Percentiles rank a stretch among this genome's conserved stretches.
These are phyloP conservation scores for Neurospora sp. DNA, from an alignment of 495 filamentous ascomycete genomes.

Conservation along the genomic window DNA sequence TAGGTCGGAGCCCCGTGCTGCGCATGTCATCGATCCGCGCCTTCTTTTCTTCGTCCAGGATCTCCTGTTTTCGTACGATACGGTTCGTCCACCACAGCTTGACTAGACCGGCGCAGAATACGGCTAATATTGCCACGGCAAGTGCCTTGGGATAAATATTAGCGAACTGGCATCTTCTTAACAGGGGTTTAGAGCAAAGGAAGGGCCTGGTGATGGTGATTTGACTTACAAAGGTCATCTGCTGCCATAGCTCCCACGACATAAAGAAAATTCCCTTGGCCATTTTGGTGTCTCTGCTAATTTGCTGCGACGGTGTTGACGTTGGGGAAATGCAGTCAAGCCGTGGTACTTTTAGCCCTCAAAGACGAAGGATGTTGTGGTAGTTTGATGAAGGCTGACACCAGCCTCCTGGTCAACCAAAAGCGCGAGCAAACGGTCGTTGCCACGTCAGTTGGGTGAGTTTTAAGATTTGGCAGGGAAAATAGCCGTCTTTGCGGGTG, in stretches of 20 bases:
- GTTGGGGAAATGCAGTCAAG: not conserved
- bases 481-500: not conserved
- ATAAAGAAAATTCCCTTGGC: slow-evolving; percentile 51
- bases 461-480: not conserved
- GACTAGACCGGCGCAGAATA: slow-evolving; percentile 40
- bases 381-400: not conserved
- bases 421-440: not conserved
- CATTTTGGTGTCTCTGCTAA: slow-evolving; percentile 8
- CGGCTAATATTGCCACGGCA: slow-evolving; percentile 37
- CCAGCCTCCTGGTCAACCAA: not conserved
- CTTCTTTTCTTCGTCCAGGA: slow-evolving; percentile 55
- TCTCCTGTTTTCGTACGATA: slow-evolving; percentile 52
- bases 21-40: slow-evolving; percentile 44
- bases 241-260: slow-evolving; percentile 78
- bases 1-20: slow-evolving; percentile 30
- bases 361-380: not conserved
- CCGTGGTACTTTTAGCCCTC: not conserved
- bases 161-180: no score
- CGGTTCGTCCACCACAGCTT: slow-evolving; percentile 57
- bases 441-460: not conserved
- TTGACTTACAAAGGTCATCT: slow-evolving; percentile 74
- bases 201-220: not conserved
- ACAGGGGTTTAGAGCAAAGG: no score
- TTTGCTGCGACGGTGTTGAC: not conserved
- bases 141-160: slow-evolving; percentile 27